phyloP scores from a whole-genome alignment of 192 early-diverging fungal species.

The Endogone sp. region DNA sequence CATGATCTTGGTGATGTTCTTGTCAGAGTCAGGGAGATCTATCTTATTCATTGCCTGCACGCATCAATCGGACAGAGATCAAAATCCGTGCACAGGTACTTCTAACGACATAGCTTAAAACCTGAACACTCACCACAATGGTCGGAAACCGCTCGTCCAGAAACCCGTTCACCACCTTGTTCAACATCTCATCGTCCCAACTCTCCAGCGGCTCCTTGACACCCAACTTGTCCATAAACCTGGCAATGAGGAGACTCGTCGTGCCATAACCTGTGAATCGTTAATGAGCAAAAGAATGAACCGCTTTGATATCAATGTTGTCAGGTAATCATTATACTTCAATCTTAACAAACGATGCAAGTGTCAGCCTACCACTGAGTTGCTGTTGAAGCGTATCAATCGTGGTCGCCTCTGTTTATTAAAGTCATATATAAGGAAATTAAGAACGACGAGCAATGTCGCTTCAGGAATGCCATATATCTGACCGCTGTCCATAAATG shows the following conservation, averaged over 20 bases:
- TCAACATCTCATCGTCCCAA: conserved; percentile 61
- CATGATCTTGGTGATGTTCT: conserved; percentile 76
- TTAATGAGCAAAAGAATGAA: too few species aligned
- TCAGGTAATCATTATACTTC: not conserved
- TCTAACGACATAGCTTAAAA: too few species aligned
- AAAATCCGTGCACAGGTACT: too few species aligned
- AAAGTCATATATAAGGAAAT: not conserved
- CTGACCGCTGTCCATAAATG: too few species aligned
- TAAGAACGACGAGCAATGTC: not conserved
- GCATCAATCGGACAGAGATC: too few species aligned
- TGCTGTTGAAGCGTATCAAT: conserved; percentile 59
- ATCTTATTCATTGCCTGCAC: conserved; percentile 81
- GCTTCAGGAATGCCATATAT: too few species aligned
- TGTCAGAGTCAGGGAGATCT: conserved; percentile 77
- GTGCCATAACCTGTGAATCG: conserved; percentile 59
- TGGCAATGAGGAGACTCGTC: conserved; percentile 37
- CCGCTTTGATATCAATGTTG: not conserved
- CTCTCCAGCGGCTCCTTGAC: conserved; percentile 53
- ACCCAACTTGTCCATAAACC: conserved; percentile 46
- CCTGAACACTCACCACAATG: conserved; percentile 46
- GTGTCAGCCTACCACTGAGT: conserved; percentile 17
- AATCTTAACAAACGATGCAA: not conserved
- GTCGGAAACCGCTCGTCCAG: conserved; percentile 80
- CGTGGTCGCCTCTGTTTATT: conserved; percentile 33
- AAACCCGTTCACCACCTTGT: conserved; percentile 60